These are phyloP conservation scores for carrot (Daucus carota) DNA, from an alignment of 129 eudicot genomes.

Conservation along the genomic window DNA sequence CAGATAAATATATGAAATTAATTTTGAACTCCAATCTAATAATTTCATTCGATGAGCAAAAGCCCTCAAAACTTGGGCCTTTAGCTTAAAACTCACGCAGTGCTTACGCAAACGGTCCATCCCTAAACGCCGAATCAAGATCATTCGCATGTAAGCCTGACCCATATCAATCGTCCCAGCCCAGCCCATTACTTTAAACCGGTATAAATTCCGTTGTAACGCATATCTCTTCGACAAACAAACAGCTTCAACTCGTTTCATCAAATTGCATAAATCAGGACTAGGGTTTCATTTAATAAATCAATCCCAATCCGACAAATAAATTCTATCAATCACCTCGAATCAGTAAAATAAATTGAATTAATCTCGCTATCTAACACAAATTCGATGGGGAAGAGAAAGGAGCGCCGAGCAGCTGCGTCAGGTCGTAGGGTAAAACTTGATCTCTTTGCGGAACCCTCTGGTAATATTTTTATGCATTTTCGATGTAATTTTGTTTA, in stretches of 20 bases:
- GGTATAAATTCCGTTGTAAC: neutral
- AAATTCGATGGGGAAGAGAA: constrained; percentile 61
- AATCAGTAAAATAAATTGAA: too few species aligned
- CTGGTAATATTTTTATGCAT: constrained; percentile 37
- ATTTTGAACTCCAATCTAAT: too few species aligned
- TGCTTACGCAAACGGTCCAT: neutral
- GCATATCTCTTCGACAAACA: neutral
- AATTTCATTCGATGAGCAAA: too few species aligned
- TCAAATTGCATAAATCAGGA: neutral
- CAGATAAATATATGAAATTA: too few species aligned
- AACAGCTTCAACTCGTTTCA: neutral
- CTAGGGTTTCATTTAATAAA: too few species aligned
- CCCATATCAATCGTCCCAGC: neutral
- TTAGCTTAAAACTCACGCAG: neutral
- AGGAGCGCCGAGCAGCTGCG: constrained; percentile 72
- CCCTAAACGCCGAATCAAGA: too few species aligned
- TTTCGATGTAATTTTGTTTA: neutral
- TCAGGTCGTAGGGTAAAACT: constrained; percentile 91
- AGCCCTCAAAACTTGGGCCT: too few species aligned
- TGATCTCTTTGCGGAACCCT: constrained; percentile 91
- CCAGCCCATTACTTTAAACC: neutral
- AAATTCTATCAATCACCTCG: too few species aligned
- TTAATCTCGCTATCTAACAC: too few species aligned
- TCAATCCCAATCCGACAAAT: neutral
- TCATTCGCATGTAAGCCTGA: too few species aligned